These are phyloP conservation scores for Aurinia saxatilis DNA, from an alignment of 345 rosid genomes.

Conservation along the genomic window DNA sequence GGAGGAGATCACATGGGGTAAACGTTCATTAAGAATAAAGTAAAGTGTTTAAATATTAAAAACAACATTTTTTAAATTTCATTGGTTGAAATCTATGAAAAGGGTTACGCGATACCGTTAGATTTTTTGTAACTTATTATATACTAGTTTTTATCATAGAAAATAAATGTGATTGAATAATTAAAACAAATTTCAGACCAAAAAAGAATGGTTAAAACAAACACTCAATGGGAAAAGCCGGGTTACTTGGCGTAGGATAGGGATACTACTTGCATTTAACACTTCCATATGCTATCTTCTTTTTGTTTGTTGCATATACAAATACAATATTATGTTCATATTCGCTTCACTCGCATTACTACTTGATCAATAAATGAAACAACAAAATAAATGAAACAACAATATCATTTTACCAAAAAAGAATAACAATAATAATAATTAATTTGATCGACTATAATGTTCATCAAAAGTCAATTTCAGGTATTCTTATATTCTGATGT, in stretches of 20 bases:
- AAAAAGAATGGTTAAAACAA: neutral
- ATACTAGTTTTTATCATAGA: neutral
- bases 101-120: constrained; percentile 8
- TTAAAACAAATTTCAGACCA: no score
- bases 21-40: constrained; percentile 50
- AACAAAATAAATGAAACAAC: no score
- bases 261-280: constrained; percentile 29
- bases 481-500: no score
- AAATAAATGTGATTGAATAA: neutral
- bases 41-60: constrained; percentile 24
- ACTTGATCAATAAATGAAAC: neutral
- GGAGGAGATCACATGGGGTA: constrained; percentile 79
- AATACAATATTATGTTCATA: neutral
- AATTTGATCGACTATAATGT: no score
- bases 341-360: no score
- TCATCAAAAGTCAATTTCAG: no score
- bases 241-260: constrained; percentile 55
- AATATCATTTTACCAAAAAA: no score
- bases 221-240: constrained; percentile 43
- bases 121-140: neutral
- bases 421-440: no score
- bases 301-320: neutral
- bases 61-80: neutral
- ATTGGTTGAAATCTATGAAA: neutral
- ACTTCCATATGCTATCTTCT: constrained; percentile 27